A percentile compares a stretch with the other conserved stretches of the same genome.
Conservation (phyloP, 2,329 filamentous ascomycete genomes). For the Endoconidiophora polonica region DNA sequence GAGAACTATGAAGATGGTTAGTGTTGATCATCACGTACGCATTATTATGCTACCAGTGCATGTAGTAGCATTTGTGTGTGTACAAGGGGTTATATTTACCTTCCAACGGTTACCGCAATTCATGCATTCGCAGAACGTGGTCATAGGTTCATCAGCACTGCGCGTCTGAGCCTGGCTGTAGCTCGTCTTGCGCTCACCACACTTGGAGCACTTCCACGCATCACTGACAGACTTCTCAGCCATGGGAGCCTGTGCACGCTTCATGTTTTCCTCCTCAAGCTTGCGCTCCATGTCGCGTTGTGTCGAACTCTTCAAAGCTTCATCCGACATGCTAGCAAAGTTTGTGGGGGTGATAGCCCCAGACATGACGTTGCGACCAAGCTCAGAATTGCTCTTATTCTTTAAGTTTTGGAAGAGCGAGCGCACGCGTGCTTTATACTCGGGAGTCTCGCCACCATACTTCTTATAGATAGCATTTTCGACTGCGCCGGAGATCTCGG, state of each 20-base stretch:
- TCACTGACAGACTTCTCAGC: conserved; percentile 80
- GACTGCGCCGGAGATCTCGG: conserved; percentile 63
- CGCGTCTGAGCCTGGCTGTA: conserved; percentile 95
- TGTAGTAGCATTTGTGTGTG: background rate
- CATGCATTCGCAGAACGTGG: conserved; percentile 57
- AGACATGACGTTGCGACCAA: conserved; percentile 58
- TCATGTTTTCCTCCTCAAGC: conserved; percentile 85
- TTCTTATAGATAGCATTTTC: conserved; percentile 59
- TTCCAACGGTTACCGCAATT: conserved; percentile 57
- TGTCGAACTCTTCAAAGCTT: conserved; percentile 80
- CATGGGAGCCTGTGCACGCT: conserved; percentile 87
- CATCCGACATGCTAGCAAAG: conserved; percentile 75
- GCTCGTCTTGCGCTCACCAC: conserved; percentile 82
- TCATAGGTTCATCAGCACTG: conserved; percentile 86
- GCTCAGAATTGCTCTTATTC: conserved; percentile 66
- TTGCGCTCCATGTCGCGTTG: conserved; percentile 59
- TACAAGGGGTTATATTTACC: conserved; percentile 27
- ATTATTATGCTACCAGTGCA: background rate
- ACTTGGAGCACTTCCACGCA: conserved; percentile 78
- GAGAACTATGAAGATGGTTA: background rate
- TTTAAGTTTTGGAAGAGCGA: conserved; percentile 92
- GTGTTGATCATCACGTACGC: too few species aligned
- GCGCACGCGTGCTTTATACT: conserved; percentile 78
- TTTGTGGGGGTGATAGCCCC: conserved; percentile 54
- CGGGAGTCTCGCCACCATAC: conserved; percentile 49